Evolutionary conservation across 1,139 yeast species (phyloP), one percentile per base, ranked within the genome.

Genomic region (Yamadazyma mexicana): DNA sequence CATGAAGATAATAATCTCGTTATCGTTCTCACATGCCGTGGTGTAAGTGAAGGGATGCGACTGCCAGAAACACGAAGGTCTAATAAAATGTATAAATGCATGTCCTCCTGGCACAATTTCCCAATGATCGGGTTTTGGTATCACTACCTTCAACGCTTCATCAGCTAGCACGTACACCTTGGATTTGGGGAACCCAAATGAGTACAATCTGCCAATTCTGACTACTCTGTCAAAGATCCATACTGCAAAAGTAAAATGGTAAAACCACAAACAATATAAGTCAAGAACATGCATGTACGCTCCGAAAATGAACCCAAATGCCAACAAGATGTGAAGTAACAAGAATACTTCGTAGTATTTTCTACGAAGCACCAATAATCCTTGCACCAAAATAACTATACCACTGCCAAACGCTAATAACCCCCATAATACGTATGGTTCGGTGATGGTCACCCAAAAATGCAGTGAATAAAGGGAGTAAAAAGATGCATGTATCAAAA

Each of bases 1-100:
- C 31, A 64, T 48, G 52, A 59, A 66, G 42, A 68, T 52, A 6
- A 62, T 52, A 18, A 68, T 61, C 37, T 57, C 55, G 26, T 49
- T 41, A 32, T 66, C 71, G 40, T 70, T 68, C 3, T 43, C 42
- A 14, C 38, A 14, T 3, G 72, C 67, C 3, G 18, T 36, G 8
- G 61, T 55, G 40, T 58, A 58, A 3, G 88, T 79, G 51, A 83
- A 83, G 0, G 91, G 91, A 56, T 83, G 91, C 0, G 84, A 76
- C 54, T 83, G 88, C 81, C 80, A 85, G 47, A 83, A 83, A 39
- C 77, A 74, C 46, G 72, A 54, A 31, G 79, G 69, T 31, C 68
- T 59, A 34, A 76, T 56, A 40, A 81, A 73, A 53, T 82, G 80
- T 36, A 83, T 60, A 51, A 70, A 83, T 0, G 79, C 81, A 54